phyloP scores from a whole-genome alignment of 192 early-diverging fungal species.

The Mortierella hygrophila region DNA sequence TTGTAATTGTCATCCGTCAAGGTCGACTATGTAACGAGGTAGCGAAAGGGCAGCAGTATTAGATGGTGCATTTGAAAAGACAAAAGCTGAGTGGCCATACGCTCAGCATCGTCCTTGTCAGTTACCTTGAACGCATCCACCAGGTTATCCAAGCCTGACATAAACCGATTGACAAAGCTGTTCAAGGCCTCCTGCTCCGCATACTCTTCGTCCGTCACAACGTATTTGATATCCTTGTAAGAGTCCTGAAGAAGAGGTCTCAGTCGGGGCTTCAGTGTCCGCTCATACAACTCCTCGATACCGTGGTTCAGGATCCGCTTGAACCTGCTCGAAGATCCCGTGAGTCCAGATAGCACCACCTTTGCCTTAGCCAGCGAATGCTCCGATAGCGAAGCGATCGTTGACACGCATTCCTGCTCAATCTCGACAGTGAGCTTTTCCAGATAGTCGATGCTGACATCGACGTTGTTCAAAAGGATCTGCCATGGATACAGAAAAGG shows the following conservation, averaged over 20 bases:
- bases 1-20: constrained; percentile 80
- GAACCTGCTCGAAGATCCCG: constrained; percentile 73
- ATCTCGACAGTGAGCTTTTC: constrained; percentile 79
- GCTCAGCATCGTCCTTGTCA: neutral
- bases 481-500: constrained; percentile 1
- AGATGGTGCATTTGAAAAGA: neutral
- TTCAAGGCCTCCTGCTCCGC: constrained; percentile 84
- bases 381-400: constrained; percentile 64
- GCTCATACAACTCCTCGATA: constrained; percentile 86
- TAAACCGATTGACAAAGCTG: constrained; percentile 86
- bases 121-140: constrained; percentile 71
- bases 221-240: constrained; percentile 90
- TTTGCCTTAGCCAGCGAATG: constrained; percentile 66
- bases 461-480: constrained; percentile 90
- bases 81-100: too few relatives aligned
- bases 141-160: constrained; percentile 73
- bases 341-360: constrained; percentile 69
- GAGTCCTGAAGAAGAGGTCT: constrained; percentile 84
- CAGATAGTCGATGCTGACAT: constrained; percentile 86
- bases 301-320: constrained; percentile 69
- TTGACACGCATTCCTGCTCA: constrained; percentile 63
- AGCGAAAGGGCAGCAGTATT: neutral
- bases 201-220: constrained; percentile 93
- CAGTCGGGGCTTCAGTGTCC: constrained; percentile 84
- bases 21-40: constrained; percentile 52